Conservation (phyloP, 139 green algal species). For the Tetraselmis chui region DNA sequence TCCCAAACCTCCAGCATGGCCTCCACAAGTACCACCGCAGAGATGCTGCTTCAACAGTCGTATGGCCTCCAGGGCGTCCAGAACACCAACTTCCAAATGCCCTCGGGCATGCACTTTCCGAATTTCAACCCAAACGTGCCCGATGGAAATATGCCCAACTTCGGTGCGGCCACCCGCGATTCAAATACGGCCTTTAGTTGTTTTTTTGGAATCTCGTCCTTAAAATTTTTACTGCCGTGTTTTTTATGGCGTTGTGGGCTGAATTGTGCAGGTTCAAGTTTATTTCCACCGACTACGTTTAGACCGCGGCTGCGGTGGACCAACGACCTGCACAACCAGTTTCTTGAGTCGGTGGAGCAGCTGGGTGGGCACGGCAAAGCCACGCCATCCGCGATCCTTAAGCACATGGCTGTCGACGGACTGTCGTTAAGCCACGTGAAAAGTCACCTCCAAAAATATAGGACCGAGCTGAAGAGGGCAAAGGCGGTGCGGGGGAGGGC, state of each 20-base stretch:
- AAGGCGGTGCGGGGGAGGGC: background rate
- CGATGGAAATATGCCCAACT: too few species aligned
- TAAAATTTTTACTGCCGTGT: too few species aligned
- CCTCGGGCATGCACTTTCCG: too few species aligned
- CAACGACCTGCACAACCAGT: background rate
- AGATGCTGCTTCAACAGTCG: background rate
- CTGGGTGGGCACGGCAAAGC: constrained; percentile 47
- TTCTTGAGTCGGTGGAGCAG: background rate
- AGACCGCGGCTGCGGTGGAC: background rate
- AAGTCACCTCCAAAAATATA: constrained; percentile 51
- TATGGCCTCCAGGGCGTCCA: too few species aligned
- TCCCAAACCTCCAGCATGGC: background rate
- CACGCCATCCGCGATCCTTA: constrained; percentile 44
- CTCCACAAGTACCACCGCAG: background rate
- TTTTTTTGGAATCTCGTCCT: background rate
- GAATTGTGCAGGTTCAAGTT: background rate
- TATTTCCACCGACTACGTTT: background rate
- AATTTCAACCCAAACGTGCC: too few species aligned
- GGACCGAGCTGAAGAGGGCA: background rate
- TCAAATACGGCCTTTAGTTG: background rate
- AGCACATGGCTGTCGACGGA: constrained; percentile 39
- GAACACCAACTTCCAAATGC: too few species aligned
- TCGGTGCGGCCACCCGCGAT: background rate
- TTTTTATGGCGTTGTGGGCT: too few species aligned
- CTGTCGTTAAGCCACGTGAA: constrained; percentile 62